Base-by-base conservation (phyloP, 1,284 basidiomycete genomes). In the Moniliophthora roreri region DNA sequence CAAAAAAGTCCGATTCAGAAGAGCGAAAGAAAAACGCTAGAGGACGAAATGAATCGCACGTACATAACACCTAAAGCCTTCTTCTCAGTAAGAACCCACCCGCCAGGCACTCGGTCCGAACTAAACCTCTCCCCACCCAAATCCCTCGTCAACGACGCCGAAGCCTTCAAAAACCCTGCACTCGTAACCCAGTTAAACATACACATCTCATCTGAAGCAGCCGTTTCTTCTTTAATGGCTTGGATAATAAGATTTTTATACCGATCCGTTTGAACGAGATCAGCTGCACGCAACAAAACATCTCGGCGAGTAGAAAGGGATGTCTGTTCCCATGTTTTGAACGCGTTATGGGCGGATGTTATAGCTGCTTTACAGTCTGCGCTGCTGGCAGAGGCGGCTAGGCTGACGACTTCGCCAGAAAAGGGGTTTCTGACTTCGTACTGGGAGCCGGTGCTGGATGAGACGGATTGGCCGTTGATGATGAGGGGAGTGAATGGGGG, bases 331-430 rank as follows among this genome's bases (percentile, higher is more conserved):
- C 82, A 83, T 9, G 72, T 64, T 40, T 68, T 67, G 65, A 81
- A 80, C 1, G 81, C 80, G 3, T 66, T 67, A 2, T 65, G 65
- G 0, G 81, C 80, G 2, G 75, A 69, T 34, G 76, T 70, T 34
- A 82, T 70, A 6, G 80, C 81, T 1, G 71, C 73, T 23, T 64
- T 66, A 53, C 78, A 79, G 58, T 82, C 80, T 18, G 70, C 69
- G 21, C 64, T 67, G 8, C 76, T 71, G 0, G 79, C 80, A 2
- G 77, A 70, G 0, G 77, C 76, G 5, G 74, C 66, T 40, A 60
- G 66, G 2, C 75, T 75, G 15, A 80, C 76, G 11, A 78, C 66
- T 16, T 66, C 47, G 10, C 69, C 64, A 3, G 74, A 70, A 53
- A 70, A 67, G 1, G 79, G 74, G 54, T 77, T 80, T 48, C 61